Conservation (phyloP, 73 alveolate species). For the Breviolum minutum region DNA sequence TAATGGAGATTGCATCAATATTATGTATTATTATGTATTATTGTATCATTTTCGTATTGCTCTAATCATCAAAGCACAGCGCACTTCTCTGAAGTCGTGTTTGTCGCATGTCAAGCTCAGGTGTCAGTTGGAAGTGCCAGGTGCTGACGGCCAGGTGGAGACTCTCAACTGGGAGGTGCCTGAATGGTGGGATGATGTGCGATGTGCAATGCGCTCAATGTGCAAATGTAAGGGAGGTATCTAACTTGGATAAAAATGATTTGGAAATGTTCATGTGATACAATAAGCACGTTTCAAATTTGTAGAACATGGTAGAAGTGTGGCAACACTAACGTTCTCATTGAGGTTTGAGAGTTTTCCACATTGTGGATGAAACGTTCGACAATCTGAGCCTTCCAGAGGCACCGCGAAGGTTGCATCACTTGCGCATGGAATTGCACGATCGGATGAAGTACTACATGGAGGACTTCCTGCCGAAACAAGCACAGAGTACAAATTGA, state of each 20-base stretch:
- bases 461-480: neutral
- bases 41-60: neutral
- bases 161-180: slow-evolving; percentile 15
- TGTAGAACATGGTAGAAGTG: neutral
- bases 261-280: too few species aligned
- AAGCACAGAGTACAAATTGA: neutral
- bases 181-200: neutral
- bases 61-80: neutral
- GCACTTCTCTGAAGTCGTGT: neutral
- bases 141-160: neutral
- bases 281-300: neutral
- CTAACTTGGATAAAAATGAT: neutral
- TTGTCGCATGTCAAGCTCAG: neutral
- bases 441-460: slow-evolving; percentile 71
- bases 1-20: too few species aligned
- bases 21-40: too few species aligned
- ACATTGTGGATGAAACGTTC: neutral
- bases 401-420: slow-evolving; percentile 87
- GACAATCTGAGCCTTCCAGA: neutral
- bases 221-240: neutral
- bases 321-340: neutral
- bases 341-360: neutral
- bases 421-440: slow-evolving; percentile 47
- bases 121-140: slow-evolving; percentile 20
- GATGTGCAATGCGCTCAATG: neutral